phyloP scores from a whole-genome alignment of 371 early-diverging fungal species.

The Blakeslea trispora region DNA sequence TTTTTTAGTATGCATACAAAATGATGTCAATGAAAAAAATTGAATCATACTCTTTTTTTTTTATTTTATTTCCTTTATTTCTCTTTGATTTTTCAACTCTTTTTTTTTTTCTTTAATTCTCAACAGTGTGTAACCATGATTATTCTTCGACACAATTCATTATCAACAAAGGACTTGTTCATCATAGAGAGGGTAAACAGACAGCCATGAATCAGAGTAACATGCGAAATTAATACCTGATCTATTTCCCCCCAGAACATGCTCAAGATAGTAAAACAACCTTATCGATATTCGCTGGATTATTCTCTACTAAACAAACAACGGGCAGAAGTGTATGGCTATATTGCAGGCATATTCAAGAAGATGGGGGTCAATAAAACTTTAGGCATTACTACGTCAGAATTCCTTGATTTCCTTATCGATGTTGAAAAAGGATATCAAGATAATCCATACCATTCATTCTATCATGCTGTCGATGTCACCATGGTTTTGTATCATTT shows the following conservation, averaged over 20 bases:
- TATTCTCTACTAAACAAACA: slow-evolving; percentile 71
- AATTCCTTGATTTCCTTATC: slow-evolving; percentile 77
- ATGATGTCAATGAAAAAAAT: too few relatives aligned
- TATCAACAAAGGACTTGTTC: slow-evolving; percentile 22
- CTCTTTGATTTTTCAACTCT: neutral
- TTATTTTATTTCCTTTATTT: slow-evolving; percentile 1
- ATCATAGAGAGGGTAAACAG: slow-evolving; percentile 24
- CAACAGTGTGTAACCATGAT: slow-evolving; percentile 19
- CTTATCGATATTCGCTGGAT: slow-evolving; percentile 43
- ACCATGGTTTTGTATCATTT: slow-evolving; percentile 77
- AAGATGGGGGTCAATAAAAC: slow-evolving; percentile 56
- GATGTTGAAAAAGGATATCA: slow-evolving; percentile 79
- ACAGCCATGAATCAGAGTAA: too few relatives aligned
- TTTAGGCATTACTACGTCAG: slow-evolving; percentile 59
- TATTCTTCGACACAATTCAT: slow-evolving; percentile 18
- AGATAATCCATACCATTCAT: slow-evolving; percentile 86
- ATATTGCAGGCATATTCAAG: slow-evolving; percentile 67
- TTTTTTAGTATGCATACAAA: too few relatives aligned
- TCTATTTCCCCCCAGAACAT: slow-evolving; percentile 32
- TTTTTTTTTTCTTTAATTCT: slow-evolving; percentile 3
- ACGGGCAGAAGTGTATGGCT: slow-evolving; percentile 69
- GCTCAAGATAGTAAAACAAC: slow-evolving; percentile 27
- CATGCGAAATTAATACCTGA: neutral
- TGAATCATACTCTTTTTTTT: neutral
- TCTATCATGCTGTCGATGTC: slow-evolving; percentile 88